Evolutionary conservation across 768 basidiomycete genomes (phyloP), one percentile per base, ranked within the genome.

Genomic region (Amanita rubescens): DNA sequence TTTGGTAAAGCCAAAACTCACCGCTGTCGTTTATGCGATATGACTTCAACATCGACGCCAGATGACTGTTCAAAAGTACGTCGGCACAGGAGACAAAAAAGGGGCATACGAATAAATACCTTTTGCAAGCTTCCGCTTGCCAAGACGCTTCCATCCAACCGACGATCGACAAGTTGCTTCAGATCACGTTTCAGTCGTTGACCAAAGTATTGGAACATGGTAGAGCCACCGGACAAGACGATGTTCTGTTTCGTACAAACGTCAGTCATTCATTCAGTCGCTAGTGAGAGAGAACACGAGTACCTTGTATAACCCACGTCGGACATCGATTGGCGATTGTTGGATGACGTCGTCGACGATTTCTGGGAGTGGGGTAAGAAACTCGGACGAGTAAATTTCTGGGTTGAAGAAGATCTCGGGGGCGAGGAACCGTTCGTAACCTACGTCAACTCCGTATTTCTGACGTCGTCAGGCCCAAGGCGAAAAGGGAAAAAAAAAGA

Each of bases 331-430:
- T 20, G 96, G 95, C 5, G 92, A 94, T 55, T 88, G 79, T 68
- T 94, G 92, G 57, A 99, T 97, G 51, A 96, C 94, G 54, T 85
- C 84, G 62, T 99, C 96, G 53, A 98, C 96, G 51, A 98, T 91
- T 57, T 95, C 84, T 0, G 96, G 93, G 3, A 99, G 79, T 8
- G 96, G 96, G 4, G 94, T 97, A 57, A 99, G 69, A 78, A 97
- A 97, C 68, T 98, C 95, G 37, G 92, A 94, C 0, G 94, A 96
- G 69, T 89, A 90, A 60, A 99, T 97, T 69, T 99, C 95, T 12
- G 96, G 96, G 73, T 98, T 98, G 80, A 97, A 98, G 75, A 98
- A 98, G 63, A 98, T 96, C 69, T 98, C 96, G 5, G 96, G 94
- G 5, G 95, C 96, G 49, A 98, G 84, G 81, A 99, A 99, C 22